Conservation (phyloP, 2,329 filamentous ascomycete species). For the Trichophyton equinum region DNA sequence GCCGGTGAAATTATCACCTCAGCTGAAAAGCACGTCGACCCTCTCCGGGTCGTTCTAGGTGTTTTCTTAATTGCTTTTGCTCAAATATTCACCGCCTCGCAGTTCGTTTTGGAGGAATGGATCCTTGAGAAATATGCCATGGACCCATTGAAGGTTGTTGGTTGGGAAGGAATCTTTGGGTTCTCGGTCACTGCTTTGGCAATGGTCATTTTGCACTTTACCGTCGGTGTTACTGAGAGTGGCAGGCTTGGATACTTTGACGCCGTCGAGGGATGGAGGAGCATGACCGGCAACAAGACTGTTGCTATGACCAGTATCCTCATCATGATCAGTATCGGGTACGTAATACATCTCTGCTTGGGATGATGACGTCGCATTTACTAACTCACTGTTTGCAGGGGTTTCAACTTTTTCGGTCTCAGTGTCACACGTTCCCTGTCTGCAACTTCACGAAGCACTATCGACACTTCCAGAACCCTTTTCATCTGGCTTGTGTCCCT, state of each 20-base stretch:
- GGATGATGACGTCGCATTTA: neutral
- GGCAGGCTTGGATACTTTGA: constrained; percentile 82
- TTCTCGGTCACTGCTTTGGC: constrained; percentile 64
- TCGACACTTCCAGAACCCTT: constrained; percentile 91
- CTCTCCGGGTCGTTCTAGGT: constrained; percentile 62
- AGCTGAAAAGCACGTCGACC: constrained; percentile 39
- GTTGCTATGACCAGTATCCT: constrained; percentile 68
- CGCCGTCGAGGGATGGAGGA: constrained; percentile 67
- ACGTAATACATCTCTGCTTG: constrained; percentile 26
- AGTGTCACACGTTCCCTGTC: constrained; percentile 82
- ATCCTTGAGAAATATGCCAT: constrained; percentile 69
- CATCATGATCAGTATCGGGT: constrained; percentile 98
- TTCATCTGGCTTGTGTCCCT: constrained; percentile 98
- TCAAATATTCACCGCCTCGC: constrained; percentile 91
- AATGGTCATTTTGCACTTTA: constrained; percentile 69
- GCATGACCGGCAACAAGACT: constrained; percentile 59
- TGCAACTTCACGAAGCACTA: constrained; percentile 86
- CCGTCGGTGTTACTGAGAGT: constrained; percentile 59
- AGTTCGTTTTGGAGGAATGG: constrained; percentile 93
- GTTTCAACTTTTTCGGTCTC: constrained; percentile 97
- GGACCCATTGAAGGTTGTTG: constrained; percentile 81
- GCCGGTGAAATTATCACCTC: constrained; percentile 32
- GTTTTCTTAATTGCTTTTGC: constrained; percentile 84
- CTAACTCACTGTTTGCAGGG: constrained; percentile 39
- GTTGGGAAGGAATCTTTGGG: constrained; percentile 92